phyloP scores from a whole-genome alignment of 1,284 basidiomycete genomes.

The Porodaedalea pini region DNA sequence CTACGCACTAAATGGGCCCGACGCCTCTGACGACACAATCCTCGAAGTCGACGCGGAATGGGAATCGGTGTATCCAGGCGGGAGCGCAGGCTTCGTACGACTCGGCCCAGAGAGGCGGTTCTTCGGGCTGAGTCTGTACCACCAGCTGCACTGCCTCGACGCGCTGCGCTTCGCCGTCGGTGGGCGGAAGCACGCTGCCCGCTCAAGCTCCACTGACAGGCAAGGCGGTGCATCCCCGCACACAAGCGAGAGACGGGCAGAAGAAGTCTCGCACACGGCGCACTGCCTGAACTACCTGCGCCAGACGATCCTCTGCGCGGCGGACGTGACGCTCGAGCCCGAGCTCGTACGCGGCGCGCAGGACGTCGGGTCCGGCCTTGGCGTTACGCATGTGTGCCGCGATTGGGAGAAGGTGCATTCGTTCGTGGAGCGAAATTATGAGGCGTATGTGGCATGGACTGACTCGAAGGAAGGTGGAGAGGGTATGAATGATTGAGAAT shows the following conservation, averaged over 20 bases:
- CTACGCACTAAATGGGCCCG: slow-evolving; percentile 25
- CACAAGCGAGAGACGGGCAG: slow-evolving; percentile 9
- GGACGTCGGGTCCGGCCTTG: slow-evolving; percentile 28
- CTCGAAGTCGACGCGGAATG: slow-evolving; percentile 27
- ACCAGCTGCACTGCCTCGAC: slow-evolving; percentile 39
- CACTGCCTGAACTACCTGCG: slow-evolving; percentile 34
- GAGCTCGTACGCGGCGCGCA: too few relatives aligned
- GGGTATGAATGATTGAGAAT: too few relatives aligned
- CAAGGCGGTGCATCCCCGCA: too few relatives aligned
- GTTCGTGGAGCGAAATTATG: slow-evolving; percentile 24
- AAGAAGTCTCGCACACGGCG: slow-evolving; percentile 16
- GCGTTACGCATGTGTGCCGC: slow-evolving; percentile 31
- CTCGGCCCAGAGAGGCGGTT: slow-evolving; percentile 31
- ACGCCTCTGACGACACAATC: slow-evolving; percentile 9
- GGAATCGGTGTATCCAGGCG: slow-evolving; percentile 28
- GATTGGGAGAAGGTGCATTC: slow-evolving; percentile 33
- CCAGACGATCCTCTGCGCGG: slow-evolving; percentile 35
- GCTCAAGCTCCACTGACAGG: neutral
- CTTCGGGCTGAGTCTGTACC: slow-evolving; percentile 35
- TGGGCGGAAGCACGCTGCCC: slow-evolving; percentile 24
- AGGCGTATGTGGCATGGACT: neutral
- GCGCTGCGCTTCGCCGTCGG: slow-evolving; percentile 30
- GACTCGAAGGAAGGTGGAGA: neutral
- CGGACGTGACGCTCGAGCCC: slow-evolving; percentile 37
- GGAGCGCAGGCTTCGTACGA: slow-evolving; percentile 30